A percentile compares a stretch with the other conserved stretches of the same genome.
Conservation (phyloP, 176 grass and related monocot species). For the Puya raimondii region DNA sequence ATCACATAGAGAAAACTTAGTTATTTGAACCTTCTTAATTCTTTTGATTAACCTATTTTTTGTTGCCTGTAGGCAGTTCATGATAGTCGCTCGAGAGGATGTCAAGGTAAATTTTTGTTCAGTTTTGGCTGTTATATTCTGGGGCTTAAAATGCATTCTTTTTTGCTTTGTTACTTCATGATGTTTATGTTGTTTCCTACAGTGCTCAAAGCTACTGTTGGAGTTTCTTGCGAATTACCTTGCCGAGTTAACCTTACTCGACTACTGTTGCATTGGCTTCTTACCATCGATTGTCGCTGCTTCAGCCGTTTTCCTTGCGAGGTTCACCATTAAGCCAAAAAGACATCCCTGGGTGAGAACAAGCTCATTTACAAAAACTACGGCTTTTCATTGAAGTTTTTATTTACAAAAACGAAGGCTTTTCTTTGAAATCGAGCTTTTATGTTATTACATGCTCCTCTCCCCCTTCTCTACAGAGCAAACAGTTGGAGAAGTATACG, state of each 20-base stretch:
- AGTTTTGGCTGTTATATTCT: neutral
- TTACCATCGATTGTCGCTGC: slow-evolving; percentile 8
- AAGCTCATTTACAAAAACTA: neutral
- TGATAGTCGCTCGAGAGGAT: slow-evolving; percentile 2
- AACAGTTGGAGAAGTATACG: neutral
- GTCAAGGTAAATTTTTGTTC: neutral
- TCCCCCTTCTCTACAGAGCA: neutral
- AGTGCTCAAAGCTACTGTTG: neutral
- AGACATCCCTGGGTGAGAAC: slow-evolving; percentile 7
- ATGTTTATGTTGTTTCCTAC: neutral
- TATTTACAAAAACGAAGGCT: neutral
- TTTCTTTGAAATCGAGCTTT: neutral
- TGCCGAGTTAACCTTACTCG: slow-evolving; percentile 11
- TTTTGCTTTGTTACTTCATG: neutral
- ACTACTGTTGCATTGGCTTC: slow-evolving; percentile 6
- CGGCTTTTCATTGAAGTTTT: too few relatives aligned
- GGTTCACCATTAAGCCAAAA: slow-evolving; percentile 2
- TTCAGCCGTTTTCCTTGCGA: slow-evolving; percentile 7
- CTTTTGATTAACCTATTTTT: neutral
- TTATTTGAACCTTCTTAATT: neutral
- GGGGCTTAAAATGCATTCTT: neutral
- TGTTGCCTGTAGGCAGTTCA: neutral
- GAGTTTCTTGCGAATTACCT: slow-evolving; percentile 6
- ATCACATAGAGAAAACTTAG: too few relatives aligned
- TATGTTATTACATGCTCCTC: neutral